Evolutionary conservation across 768 basidiomycete genomes (phyloP).

Genomic region (Kondoa subrosea): DNA sequence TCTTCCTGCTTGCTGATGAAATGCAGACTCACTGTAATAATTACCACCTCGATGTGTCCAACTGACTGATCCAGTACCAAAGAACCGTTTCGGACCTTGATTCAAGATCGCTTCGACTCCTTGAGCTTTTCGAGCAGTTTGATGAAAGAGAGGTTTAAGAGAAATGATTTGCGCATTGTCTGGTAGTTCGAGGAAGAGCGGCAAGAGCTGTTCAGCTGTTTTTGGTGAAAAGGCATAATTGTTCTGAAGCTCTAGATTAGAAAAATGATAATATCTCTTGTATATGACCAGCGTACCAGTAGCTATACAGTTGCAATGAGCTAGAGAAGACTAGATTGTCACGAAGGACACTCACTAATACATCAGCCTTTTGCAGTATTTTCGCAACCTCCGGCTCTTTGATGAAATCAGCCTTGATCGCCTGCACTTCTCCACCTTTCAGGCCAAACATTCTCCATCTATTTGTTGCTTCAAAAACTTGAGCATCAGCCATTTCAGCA

Average conservation of each 20-base stretch:
- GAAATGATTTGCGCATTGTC: constrained; percentile 82
- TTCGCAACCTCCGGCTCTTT: constrained; percentile 48
- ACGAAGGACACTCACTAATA: constrained; percentile 51
- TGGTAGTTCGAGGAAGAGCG: constrained; percentile 84
- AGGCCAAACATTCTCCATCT: constrained; percentile 88
- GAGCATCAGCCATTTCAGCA: constrained; percentile 57
- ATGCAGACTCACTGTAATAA: constrained; percentile 11
- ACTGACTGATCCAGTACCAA: constrained; percentile 12
- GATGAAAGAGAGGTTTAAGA: constrained; percentile 42
- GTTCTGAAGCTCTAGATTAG: constrained; percentile 21
- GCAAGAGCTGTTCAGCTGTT: constrained; percentile 66
- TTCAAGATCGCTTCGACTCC: constrained; percentile 14
- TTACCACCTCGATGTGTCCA: constrained; percentile 16
- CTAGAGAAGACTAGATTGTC: constrained; percentile 19
- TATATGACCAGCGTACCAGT: neutral
- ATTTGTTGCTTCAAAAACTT: constrained; percentile 54
- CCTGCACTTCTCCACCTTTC: constrained; percentile 51
- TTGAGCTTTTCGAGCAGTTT: constrained; percentile 17
- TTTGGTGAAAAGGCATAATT: constrained; percentile 35
- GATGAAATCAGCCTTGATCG: constrained; percentile 76
- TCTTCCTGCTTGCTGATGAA: no score
- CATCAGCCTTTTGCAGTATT: constrained; percentile 64
- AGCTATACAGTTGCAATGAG: no score
- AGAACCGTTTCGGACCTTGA: constrained; percentile 8
- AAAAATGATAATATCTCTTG: neutral